Percentiles rank a stretch among this genome's conserved stretches.
Evolutionary conservation across 2,329 filamentous ascomycete genomes (phyloP).

Genomic region (Hypoxylon rubiginosum): DNA sequence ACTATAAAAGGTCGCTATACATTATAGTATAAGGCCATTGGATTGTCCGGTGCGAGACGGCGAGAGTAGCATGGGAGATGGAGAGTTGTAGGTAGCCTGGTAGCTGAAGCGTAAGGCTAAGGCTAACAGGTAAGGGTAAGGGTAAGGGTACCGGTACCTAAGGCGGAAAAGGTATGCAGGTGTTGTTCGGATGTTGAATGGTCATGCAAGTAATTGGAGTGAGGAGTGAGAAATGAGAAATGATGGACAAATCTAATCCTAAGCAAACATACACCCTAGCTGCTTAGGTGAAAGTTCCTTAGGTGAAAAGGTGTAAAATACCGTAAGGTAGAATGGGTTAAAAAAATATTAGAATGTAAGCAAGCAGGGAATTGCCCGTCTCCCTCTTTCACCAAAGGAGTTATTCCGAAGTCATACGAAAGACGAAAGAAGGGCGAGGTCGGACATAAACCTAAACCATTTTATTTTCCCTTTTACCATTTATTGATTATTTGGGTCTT

Average conservation of each 20-base stretch:
- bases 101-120: neutral
- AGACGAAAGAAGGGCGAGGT: neutral
- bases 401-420: neutral
- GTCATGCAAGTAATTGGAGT: neutral
- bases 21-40: neutral
- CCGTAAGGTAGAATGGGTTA: no score
- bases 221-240: neutral
- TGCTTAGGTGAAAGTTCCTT: no score
- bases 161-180: no score
- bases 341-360: no score
- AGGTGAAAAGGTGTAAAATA: no score
- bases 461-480: neutral
- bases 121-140: neutral
- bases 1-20: neutral
- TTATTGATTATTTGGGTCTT: neutral
- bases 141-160: no score
- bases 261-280: no score
- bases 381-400: neutral
- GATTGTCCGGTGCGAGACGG: neutral
- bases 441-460: neutral
- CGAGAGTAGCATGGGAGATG: neutral
- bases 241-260: neutral
- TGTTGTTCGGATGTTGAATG: neutral
- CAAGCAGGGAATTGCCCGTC: neutral
- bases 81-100: neutral